These are phyloP conservation scores for Arthroderma uncinatum DNA, from an alignment of 2,329 filamentous ascomycete genomes.

Conservation along the genomic window DNA sequence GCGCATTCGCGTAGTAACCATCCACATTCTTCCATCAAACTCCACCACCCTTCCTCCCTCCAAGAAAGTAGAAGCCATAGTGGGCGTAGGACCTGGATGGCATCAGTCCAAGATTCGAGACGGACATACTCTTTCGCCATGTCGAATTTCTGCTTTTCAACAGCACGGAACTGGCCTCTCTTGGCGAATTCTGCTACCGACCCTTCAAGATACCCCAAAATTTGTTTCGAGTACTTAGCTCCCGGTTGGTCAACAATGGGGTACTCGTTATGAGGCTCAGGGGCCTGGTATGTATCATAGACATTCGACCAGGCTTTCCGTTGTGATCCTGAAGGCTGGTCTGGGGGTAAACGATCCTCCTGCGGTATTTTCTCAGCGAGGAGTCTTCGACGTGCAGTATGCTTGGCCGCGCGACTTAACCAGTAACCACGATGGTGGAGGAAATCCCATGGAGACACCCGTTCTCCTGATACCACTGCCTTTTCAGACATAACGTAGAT, in stretches of 20 bases:
- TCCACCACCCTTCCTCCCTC: conserved; percentile 51
- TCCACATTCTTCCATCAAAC: conserved; percentile 43
- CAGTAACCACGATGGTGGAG: conserved; percentile 55
- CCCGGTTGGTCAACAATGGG: conserved; percentile 34
- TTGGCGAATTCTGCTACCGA: conserved; percentile 42
- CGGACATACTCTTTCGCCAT: conserved; percentile 45
- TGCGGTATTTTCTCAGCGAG: conserved; percentile 47
- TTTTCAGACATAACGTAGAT: conserved; percentile 44
- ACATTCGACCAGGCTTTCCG: conserved; percentile 42
- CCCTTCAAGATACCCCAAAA: conserved; percentile 38
- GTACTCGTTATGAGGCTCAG: conserved; percentile 47
- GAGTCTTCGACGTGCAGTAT: conserved; percentile 40
- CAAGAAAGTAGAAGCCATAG: conserved; percentile 49
- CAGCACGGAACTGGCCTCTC: conserved; percentile 43
- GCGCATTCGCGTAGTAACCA: conserved; percentile 46
- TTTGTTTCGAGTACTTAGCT: conserved; percentile 43
- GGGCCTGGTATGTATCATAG: conserved; percentile 52
- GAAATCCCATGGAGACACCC: conserved; percentile 46
- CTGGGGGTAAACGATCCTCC: conserved; percentile 47
- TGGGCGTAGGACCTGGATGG: conserved; percentile 40
- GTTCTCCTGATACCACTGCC: conserved; percentile 37
- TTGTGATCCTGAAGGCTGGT: conserved; percentile 45
- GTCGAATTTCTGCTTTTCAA: conserved; percentile 45
- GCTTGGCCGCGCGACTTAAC: conserved; percentile 44
- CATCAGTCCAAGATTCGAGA: conserved; percentile 40